A percentile compares a stretch with the other conserved stretches of the same genome.
Evolutionary conservation across 2,329 filamentous ascomycete genomes (phyloP).

Genomic region (Colletotrichum godetiae): DNA sequence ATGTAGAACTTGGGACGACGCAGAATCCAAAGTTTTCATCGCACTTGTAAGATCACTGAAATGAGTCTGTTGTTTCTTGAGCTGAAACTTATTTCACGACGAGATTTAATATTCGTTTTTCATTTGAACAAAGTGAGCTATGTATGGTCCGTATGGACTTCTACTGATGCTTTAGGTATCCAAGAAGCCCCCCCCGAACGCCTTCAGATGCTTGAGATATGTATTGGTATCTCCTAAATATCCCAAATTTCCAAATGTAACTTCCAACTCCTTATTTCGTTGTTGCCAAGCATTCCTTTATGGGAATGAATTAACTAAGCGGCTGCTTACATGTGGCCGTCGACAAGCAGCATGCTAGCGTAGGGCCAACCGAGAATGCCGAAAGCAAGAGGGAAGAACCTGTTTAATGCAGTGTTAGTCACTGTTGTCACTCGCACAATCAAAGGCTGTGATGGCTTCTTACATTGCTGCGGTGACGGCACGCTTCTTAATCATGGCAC

Average conservation of each 20-base stretch:
- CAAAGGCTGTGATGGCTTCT: constrained; percentile 32
- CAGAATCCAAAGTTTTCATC: not conserved
- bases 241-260: constrained; percentile 19
- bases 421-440: not conserved
- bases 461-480: constrained; percentile 48
- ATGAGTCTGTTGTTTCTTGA: not conserved
- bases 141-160: constrained; percentile 19
- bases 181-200: constrained; percentile 13
- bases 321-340: constrained; percentile 25
- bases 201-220: constrained; percentile 30
- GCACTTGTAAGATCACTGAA: not conserved
- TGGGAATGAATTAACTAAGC: not conserved
- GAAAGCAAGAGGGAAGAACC: constrained; percentile 8
- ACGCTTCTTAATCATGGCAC: constrained; percentile 46
- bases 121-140: constrained; percentile 29
- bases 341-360: constrained; percentile 10
- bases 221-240: constrained; percentile 26
- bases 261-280: not conserved
- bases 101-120: no score
- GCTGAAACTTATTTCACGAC: not conserved
- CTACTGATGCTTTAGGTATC: constrained; percentile 19
- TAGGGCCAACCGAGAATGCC: constrained; percentile 36
- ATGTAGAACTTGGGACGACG: not conserved
- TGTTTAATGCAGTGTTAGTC: constrained; percentile 11
- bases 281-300: not conserved